Evolutionary conservation across 768 basidiomycete species (phyloP).

Genomic region (Mycena metata): DNA sequence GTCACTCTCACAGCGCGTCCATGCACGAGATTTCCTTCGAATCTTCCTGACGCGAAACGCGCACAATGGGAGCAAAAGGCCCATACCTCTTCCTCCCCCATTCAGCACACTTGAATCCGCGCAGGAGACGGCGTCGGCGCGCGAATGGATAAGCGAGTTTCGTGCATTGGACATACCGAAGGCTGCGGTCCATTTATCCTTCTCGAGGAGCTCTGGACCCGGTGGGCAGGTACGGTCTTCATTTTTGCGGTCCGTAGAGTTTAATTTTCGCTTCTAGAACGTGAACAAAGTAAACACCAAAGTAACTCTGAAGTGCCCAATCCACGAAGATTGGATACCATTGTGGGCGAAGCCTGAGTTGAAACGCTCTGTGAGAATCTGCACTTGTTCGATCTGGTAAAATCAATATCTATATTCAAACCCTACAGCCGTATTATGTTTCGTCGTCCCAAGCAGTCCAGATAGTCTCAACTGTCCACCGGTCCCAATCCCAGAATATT

Average conservation of each 20-base stretch:
- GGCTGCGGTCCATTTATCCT: conserved; percentile 70
- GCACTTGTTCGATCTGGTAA: not conserved
- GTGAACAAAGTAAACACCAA: conserved; percentile 94
- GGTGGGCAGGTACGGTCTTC: conserved; percentile 77
- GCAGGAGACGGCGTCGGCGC: conserved; percentile 62
- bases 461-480: conserved; percentile 75
- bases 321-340: conserved; percentile 78
- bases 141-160: conserved; percentile 69
- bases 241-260: not conserved
- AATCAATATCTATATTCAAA: too few species aligned
- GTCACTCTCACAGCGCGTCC: not conserved
- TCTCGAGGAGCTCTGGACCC: conserved; percentile 86
- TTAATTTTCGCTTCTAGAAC: conserved; percentile 60
- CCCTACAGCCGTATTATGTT: conserved; percentile 70
- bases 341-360: conserved; percentile 69
- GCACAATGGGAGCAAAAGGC: conserved; percentile 24
- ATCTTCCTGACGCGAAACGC: conserved; percentile 4
- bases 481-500: conserved; percentile 85
- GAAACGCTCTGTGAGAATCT: conserved; percentile 60
- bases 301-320: conserved; percentile 71
- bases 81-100: conserved; percentile 60
- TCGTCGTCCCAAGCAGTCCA: conserved; percentile 78
- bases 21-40: not conserved
- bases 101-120: conserved; percentile 51
- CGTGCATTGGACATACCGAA: conserved; percentile 60